Base-by-base conservation (phyloP, 2,329 filamentous ascomycete genomes). In the Coniochaeta sp. region DNA sequence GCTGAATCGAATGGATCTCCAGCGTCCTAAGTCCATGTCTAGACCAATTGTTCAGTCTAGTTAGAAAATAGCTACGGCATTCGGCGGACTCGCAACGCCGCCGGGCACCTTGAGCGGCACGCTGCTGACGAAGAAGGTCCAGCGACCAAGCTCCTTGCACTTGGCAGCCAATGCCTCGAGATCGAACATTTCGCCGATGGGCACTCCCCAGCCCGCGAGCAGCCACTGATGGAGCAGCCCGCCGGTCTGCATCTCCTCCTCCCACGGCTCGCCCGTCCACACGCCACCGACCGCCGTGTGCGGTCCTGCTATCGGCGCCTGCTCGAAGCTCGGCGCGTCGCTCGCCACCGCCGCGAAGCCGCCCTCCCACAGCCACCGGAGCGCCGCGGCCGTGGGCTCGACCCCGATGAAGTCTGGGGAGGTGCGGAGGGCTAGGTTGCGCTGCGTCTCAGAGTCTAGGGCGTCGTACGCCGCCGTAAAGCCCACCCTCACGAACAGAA, bases 401-500 rank as follows among this genome's bases (percentile, higher is more conserved):
- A 34, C 32, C 32, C 32, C 32, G 6, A 34, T 34, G 32, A 34
- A 34, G 12, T 34, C 32, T 12, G 32, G 32, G 32, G 32, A 34
- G 32, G 32, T 12, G 12, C 32, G 32, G 6, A 14, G 34, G 12
- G 12, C 12, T 16, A 14, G 14, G 3, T 38, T 16, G 9, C 34
- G 12, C 16, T 38, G 6, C 17, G 65, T 64, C 0, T 50, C 58
- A 1, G 56, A 24, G 4, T 60, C 60, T 10, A 73, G 67, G 7
- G 57, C 56, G 26, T 72, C 62, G 62, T 72, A 71, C 4, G 70
- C 70, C 19, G 60, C 63, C 3, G 70, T 69, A 57, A 68, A 72
- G n/a, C 75, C 75, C 9, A 66, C 69, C 36, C 73, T 71, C n/a
- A 78, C 57, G 55, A 77, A 70, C 10, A 77, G 66, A 52, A 75